A percentile compares a stretch with the other conserved stretches of the same genome.
phyloP scores from a whole-genome alignment of 768 basidiomycete genomes.

The Amanita inopinata region DNA sequence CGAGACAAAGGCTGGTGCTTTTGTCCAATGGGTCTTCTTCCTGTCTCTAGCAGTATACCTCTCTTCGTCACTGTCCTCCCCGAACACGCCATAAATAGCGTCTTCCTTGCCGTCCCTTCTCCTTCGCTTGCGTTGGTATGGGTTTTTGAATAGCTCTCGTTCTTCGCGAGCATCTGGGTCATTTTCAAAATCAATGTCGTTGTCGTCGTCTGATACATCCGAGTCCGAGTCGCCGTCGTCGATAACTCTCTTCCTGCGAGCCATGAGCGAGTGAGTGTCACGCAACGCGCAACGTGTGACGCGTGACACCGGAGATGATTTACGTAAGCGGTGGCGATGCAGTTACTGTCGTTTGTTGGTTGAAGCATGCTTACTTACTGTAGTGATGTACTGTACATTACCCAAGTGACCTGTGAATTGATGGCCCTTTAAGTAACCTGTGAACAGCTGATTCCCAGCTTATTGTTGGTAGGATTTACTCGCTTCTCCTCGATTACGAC shows the following conservation, averaged over 20 bases:
- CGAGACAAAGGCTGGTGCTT: conserved; percentile 67
- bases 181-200: conserved; percentile 34
- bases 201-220: conserved; percentile 45
- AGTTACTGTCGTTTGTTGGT: no score
- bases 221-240: conserved; percentile 72
- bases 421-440: no score
- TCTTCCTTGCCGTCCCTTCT: conserved; percentile 61
- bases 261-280: conserved; percentile 50
- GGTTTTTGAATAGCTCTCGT: conserved; percentile 66
- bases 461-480: no score
- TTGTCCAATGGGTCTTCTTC: conserved; percentile 59
- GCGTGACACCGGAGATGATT: not conserved
- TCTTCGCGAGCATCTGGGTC: conserved; percentile 64
- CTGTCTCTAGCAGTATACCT: conserved; percentile 19
- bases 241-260: conserved; percentile 64
- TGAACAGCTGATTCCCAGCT: no score
- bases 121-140: conserved; percentile 63
- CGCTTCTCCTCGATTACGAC: no score
- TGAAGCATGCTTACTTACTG: no score
- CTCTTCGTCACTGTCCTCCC: conserved; percentile 61
- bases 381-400: no score
- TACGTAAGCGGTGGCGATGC: not conserved
- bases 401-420: no score
- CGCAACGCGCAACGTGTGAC: no score
- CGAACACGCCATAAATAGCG: conserved; percentile 70